Percentiles rank a stretch among this genome's conserved stretches.
Evolutionary conservation across 2,329 filamentous ascomycete genomes (phyloP).

Genomic region (Saccharata proteae): DNA sequence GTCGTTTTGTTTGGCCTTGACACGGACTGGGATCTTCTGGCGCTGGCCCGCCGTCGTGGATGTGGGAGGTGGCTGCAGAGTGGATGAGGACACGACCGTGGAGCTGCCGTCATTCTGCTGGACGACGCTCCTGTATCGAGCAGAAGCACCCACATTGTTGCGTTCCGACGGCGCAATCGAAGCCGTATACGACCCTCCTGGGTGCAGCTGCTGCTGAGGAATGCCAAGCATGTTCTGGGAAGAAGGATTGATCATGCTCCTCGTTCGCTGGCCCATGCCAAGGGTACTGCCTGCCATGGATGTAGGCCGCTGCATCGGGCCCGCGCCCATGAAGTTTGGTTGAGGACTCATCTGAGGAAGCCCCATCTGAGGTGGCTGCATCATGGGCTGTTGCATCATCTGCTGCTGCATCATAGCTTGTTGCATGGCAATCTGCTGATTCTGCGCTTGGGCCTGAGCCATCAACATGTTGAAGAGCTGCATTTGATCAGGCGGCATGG

Average conservation of each 20-base stretch:
- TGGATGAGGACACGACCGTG: conserved; percentile 7
- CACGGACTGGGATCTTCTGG: conserved; percentile 6
- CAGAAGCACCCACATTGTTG: conserved; percentile 82
- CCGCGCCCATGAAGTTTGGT: conserved; percentile 7
- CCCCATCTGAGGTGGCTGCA: conserved; percentile 14
- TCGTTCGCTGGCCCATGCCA: conserved; percentile 5
- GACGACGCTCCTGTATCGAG: conserved; percentile 82
- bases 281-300: conserved; percentile 27
- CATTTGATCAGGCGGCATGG: conserved; percentile 3
- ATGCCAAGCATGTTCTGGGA: conserved; percentile 77
- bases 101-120: conserved; percentile 9
- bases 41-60: conserved; percentile 3
- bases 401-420: conserved; percentile 29
- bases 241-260: conserved; percentile 7
- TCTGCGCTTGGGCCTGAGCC: not conserved
- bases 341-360: conserved; percentile 14
- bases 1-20: conserved; percentile 2
- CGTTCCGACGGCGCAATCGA: conserved; percentile 94
- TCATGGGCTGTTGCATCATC: conserved; percentile 27
- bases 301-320: conserved; percentile 28
- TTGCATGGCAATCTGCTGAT: conserved; percentile 17
- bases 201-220: conserved; percentile 16
- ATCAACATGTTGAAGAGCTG: conserved; percentile 6
- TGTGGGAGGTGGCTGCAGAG: conserved; percentile 3
- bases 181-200: conserved; percentile 54